Evolutionary conservation across 164 flowering plant genomes (phyloP).

Genomic region (Magnolia changhungtana): DNA sequence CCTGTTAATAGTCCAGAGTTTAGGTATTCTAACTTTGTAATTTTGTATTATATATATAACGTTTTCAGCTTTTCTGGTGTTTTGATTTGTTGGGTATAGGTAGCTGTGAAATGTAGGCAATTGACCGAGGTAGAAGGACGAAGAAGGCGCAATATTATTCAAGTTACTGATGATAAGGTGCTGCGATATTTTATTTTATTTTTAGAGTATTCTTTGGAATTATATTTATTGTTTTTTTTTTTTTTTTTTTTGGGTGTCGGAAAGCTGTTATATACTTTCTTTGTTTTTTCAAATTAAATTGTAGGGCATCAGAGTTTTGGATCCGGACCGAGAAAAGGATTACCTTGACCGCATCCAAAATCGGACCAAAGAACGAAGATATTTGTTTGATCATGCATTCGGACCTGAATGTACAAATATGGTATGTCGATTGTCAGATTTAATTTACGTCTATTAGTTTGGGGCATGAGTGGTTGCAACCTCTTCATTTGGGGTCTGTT

Average conservation of each 20-base stretch:
- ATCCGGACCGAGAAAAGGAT: conserved; percentile 82
- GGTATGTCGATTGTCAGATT: conserved; percentile 26
- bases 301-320: conserved; percentile 74
- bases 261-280: not conserved
- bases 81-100: conserved; percentile 36
- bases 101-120: conserved; percentile 86
- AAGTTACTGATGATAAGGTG: conserved; percentile 68
- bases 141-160: conserved; percentile 57
- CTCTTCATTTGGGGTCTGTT: not conserved
- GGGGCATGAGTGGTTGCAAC: not conserved
- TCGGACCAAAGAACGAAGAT: conserved; percentile 71
- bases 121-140: conserved; percentile 41
- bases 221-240: not conserved
- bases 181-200: not conserved
- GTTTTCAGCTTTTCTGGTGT: not conserved
- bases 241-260: not conserved
- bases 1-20: not conserved
- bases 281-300: not conserved
- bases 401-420: conserved; percentile 57
- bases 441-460: not conserved
- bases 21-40: not conserved
- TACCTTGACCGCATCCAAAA: conserved; percentile 81
- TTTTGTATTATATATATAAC: not conserved
- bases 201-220: not conserved
- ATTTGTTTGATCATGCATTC: conserved; percentile 77